These are phyloP conservation scores for Termitomyces sp. DNA, from an alignment of 768 basidiomycete genomes.

Conservation along the genomic window DNA sequence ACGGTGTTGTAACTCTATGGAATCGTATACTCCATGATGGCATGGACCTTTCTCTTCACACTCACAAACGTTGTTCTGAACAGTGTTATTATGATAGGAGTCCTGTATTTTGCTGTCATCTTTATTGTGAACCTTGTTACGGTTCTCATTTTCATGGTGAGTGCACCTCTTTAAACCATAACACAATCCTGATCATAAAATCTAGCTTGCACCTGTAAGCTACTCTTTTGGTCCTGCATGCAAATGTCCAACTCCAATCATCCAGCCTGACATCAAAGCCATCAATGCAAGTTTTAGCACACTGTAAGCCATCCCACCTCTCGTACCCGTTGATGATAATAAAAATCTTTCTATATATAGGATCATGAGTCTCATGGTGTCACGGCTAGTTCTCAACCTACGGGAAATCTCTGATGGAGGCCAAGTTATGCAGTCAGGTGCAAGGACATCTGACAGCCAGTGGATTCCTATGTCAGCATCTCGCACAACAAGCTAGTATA, in stretches of 20 bases:
- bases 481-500: no score
- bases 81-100: background rate
- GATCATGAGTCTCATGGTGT: slow-evolving; percentile 34
- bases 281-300: slow-evolving; percentile 35
- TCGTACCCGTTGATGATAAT: background rate
- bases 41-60: no score
- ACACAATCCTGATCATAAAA: background rate
- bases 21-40: no score
- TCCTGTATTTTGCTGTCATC: slow-evolving; percentile 26
- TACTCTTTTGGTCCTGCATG: background rate
- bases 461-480: no score
- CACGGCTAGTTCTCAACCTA: slow-evolving; percentile 31
- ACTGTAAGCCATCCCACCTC: slow-evolving; percentile 17
- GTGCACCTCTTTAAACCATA: background rate
- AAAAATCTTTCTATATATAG: slow-evolving; percentile 4
- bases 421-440: background rate
- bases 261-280: slow-evolving; percentile 30
- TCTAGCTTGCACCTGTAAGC: background rate
- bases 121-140: slow-evolving; percentile 29
- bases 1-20: no score
- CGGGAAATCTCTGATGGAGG: slow-evolving; percentile 1
- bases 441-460: background rate
- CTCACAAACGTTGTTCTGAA: no score
- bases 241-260: no score
- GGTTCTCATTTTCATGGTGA: slow-evolving; percentile 28